Evolutionary conservation across 352 stramenopile species (phyloP).

Genomic region (Pythium phragmiticola): DNA sequence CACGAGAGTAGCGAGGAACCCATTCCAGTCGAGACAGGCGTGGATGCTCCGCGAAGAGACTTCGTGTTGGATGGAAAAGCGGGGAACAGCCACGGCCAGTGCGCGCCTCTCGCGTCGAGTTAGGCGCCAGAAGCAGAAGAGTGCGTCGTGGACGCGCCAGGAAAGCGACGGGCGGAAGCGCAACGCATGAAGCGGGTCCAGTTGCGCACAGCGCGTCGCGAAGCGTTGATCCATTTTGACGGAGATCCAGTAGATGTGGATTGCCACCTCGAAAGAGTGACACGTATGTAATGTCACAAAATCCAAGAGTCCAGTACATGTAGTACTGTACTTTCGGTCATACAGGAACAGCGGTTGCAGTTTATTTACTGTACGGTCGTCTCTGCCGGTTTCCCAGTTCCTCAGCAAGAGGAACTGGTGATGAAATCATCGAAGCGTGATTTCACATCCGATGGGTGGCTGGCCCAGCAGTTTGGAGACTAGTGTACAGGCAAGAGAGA

Average conservation of each 20-base stretch:
- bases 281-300: neutral
- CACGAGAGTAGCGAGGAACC: constrained; percentile 25
- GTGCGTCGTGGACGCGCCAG: constrained; percentile 34
- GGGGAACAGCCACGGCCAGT: constrained; percentile 24
- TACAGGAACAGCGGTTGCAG: neutral
- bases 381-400: too few species aligned
- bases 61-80: constrained; percentile 18
- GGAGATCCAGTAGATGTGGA: neutral
- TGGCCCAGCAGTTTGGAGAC: too few species aligned
- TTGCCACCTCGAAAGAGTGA: neutral
- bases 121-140: constrained; percentile 58
- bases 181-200: neutral
- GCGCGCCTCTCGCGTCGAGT: constrained; percentile 10
- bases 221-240: neutral
- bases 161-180: constrained; percentile 46
- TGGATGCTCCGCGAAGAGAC: neutral
- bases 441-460: too few species aligned
- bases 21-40: constrained; percentile 20
- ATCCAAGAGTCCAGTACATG: neutral
- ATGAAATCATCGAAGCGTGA: too few species aligned
- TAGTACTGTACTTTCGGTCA: neutral
- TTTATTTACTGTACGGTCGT: too few species aligned
- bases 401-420: too few species aligned
- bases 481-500: too few species aligned
- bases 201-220: neutral